Conservation (phyloP, 331 rosid species). For the Erythrophleum ivorense region DNA sequence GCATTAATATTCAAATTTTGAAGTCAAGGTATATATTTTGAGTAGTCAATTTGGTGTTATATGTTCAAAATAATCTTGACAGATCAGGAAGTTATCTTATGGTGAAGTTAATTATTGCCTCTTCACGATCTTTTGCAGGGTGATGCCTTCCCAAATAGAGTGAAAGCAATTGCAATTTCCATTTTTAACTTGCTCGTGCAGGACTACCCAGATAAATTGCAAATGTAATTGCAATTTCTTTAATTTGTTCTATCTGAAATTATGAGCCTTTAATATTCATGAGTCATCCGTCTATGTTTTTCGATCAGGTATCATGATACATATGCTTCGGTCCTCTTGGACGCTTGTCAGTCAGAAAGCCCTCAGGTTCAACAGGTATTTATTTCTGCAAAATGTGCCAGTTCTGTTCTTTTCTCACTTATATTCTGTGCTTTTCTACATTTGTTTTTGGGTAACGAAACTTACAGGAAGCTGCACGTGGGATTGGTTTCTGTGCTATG, state of each 20-base stretch:
- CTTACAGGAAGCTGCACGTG: constrained; percentile 39
- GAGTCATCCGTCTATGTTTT: constrained; percentile 18
- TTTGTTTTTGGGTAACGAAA: constrained; percentile 5
- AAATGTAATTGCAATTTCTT: constrained; percentile 30
- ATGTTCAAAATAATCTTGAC: neutral
- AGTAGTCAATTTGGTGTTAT: neutral
- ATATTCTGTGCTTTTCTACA: neutral
- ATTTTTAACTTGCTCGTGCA: constrained; percentile 27
- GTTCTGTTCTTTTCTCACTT: neutral
- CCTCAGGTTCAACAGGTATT: constrained; percentile 28
- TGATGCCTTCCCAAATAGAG: neutral
- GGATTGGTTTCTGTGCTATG: constrained; percentile 39
- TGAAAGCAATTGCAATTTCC: constrained; percentile 32
- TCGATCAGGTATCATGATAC: constrained; percentile 26
- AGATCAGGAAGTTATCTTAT: constrained; percentile 5
- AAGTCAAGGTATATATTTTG: no score
- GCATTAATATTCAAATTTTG: neutral
- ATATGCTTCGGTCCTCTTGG: constrained; percentile 19
- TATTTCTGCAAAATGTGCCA: constrained; percentile 13
- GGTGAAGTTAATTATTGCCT: constrained; percentile 16
- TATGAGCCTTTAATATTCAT: neutral
- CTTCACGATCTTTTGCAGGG: constrained; percentile 28
- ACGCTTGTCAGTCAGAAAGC: neutral
- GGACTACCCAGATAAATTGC: constrained; percentile 33
- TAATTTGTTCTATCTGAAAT: neutral